Evolutionary conservation across 176 grass and related monocot genomes (phyloP).

Genomic region (Canna indica): DNA sequence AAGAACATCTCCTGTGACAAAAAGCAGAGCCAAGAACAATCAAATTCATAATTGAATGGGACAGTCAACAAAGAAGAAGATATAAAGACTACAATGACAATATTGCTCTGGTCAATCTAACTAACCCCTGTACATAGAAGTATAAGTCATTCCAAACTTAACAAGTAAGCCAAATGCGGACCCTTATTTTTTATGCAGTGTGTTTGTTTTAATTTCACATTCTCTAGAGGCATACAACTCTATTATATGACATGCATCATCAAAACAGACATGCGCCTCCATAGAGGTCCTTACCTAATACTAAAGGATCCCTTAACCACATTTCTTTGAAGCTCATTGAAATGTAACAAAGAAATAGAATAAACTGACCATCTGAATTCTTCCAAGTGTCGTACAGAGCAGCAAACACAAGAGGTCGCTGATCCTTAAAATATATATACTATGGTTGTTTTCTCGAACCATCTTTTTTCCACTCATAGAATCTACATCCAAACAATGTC

Average conservation of each 20-base stretch:
- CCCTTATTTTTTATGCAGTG: background rate
- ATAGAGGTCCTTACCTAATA: too few species aligned
- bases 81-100: background rate
- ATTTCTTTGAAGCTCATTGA: background rate
- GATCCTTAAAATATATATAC: constrained; percentile 75
- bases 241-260: too few species aligned
- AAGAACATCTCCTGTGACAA: constrained; percentile 48
- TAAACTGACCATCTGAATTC: constrained; percentile 51
- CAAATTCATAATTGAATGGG: background rate
- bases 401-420: constrained; percentile 72
- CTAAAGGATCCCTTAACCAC: background rate
- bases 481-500: constrained; percentile 29
- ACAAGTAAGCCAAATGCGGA: background rate
- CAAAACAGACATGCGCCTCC: too few species aligned
- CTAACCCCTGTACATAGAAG: background rate
- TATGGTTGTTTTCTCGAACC: constrained; percentile 78
- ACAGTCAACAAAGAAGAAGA: constrained; percentile 17
- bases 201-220: background rate
- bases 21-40: constrained; percentile 4
- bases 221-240: too few species aligned
- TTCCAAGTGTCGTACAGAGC: constrained; percentile 68
- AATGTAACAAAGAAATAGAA: constrained; percentile 8
- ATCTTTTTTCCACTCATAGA: constrained; percentile 96
- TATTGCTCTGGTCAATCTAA: background rate
- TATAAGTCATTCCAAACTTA: background rate